Evolutionary conservation across 1,284 basidiomycete species (phyloP).

Genomic region (Pseudozyma sp.): DNA sequence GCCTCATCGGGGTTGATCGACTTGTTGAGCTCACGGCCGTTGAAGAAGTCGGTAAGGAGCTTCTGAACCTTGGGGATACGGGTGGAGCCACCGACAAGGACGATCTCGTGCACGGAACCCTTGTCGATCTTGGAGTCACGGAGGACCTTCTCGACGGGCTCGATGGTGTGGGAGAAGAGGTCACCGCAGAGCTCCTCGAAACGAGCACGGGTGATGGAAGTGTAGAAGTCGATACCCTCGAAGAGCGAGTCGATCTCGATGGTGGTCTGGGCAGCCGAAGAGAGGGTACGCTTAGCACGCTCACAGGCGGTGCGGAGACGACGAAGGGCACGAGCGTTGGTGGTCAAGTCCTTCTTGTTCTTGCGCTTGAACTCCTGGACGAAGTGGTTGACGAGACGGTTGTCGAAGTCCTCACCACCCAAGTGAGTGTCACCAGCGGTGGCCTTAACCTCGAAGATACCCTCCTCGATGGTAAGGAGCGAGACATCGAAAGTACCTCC

Average conservation of each 20-base stretch:
- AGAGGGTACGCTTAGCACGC: conserved; percentile 98
- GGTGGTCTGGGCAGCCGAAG: conserved; percentile 94
- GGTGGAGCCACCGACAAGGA: conserved; percentile 96
- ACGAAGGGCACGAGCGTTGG: conserved; percentile 93
- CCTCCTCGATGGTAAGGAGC: conserved; percentile 95
- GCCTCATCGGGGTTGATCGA: conserved; percentile 99
- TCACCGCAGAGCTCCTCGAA: conserved; percentile 99
- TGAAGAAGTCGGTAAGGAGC: conserved; percentile 98
- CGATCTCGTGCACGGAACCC: conserved; percentile 87
- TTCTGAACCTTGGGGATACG: conserved; percentile 98
- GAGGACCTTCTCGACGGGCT: conserved; percentile 98
- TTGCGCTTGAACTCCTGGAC: conserved; percentile 98
- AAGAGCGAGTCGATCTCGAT: conserved; percentile 98
- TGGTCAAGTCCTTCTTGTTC: conserved; percentile 95
- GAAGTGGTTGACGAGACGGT: conserved; percentile 95
- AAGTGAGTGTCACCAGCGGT: conserved; percentile 99
- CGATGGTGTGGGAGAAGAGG: conserved; percentile 94
- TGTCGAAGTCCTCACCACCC: conserved; percentile 99
- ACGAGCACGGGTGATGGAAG: conserved; percentile 95
- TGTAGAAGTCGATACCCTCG: conserved; percentile 99
- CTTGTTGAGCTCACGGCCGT: conserved; percentile 75
- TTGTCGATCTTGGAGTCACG: conserved; percentile 99
- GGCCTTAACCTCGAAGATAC: conserved; percentile 99
- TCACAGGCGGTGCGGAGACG: conserved; percentile 98
- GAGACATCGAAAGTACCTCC: conserved; percentile 99